Base-by-base conservation (phyloP, 2,329 filamentous ascomycete genomes). In the Calonectria henricotiae region DNA sequence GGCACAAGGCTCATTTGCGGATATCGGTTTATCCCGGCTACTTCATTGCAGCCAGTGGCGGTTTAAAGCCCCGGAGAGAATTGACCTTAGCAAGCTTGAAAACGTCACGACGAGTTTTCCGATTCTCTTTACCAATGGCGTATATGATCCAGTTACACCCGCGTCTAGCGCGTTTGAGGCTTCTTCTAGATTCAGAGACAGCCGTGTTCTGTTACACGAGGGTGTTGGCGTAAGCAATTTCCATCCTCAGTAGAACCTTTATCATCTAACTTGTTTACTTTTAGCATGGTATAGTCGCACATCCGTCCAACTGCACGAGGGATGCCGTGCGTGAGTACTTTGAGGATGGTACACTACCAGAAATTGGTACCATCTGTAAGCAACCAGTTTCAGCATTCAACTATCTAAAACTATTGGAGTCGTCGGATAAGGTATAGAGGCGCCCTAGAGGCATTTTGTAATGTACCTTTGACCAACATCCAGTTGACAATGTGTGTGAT, bases 71-170 rank as follows among this genome's bases (percentile, higher is more conserved):
- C 43, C 43, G 2, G 43, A 46, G 43, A 9, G 11, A 1, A 23
- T 46, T 11, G 20, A 46, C 20, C 43, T 46, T 6, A 46, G 7
- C 20, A 46, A 46, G 20, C n/a, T 46, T 46, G n/a, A 46, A 46
- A 46, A 46, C n/a, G 43, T 46, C 8, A 46, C 43, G n/a, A 46
- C 43, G n/a, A 46, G 43, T 46, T 46, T 46, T 8, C 43, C 43
- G 43, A 46, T 46, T 23, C 43, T 46, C n/a, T 46, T 46, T 8
- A 46, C n/a, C 9, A 46, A 46, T n/a, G 43, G 43, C n/a, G 5
- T 46, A 9, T 46, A 46, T 46, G 43, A 46, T 17, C 43, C 43
- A 7, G 8, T 46, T 4, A 46, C 43, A 46, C 43, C 43, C 4
- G n/a, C 20, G 7, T 46, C 43, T 4, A 46, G 43, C 43, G 43